Base-by-base conservation (phyloP, 2,329 filamentous ascomycete species). In the Fusarium transvaalense region DNA sequence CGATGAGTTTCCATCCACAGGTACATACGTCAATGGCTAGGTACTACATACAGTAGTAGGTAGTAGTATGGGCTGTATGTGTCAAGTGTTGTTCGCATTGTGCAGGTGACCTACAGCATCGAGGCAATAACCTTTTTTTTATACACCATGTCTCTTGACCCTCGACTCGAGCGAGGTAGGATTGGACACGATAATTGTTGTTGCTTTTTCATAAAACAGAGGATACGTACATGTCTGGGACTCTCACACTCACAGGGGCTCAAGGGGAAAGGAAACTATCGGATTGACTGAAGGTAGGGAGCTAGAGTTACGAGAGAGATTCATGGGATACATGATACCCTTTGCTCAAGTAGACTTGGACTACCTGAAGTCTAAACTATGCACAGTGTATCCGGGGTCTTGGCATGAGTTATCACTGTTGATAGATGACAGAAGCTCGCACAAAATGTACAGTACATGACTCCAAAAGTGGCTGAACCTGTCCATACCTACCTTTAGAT, bases 51-150 rank as follows among this genome's bases (percentile, higher is more conserved):
- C n/a, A n/a, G n/a, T n/a, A n/a, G n/a, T n/a, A n/a, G n/a, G n/a
- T n/a, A n/a, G 23, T 25, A 54, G n/a, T 25, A 31, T 45, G 21
- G 19, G 32, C 23, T 45, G 45, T 19, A 41, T 21, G 27, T 37
- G 39, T 46, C 57, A 58, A 37, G 48, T 46, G 35, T 19, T 25
- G 34, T 38, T 39, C 25, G n/a, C 34, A 41, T 61, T 54, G 47
- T 47, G 52, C 66, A 69, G 51, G 66, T 69, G 61, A 66, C n/a
- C n/a, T n/a, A n/a, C 53, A n/a, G 42, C 53, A 50, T 34, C 15
- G 29, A 52, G 62, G 66, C 53, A 58, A 55, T 50, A 69, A 29
- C 27, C 53, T 60, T 63, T 65, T 65, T 57, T 43, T 32, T 25
- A 39, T 48, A 47, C 56, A 42, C 52, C 15, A 29, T 43, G 37